phyloP scores from a whole-genome alignment of 2,329 filamentous ascomycete genomes.

The Pestalotiopsis sp. region DNA sequence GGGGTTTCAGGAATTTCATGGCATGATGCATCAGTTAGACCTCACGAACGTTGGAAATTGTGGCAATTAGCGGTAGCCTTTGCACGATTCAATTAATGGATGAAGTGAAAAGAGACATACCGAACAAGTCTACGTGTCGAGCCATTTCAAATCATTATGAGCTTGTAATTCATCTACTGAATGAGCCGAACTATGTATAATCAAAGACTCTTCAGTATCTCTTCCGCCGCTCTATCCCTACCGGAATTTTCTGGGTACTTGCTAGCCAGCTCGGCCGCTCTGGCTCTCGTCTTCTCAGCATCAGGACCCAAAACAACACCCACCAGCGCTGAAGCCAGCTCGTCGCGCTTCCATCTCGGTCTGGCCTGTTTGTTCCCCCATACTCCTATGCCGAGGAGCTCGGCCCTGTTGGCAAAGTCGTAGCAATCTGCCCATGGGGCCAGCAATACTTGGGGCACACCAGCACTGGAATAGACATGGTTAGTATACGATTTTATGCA shows the following conservation, averaged over 20 bases:
- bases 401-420: conserved; percentile 20
- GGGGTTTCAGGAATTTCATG: too few species aligned
- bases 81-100: too few species aligned
- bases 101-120: too few species aligned
- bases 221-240: not conserved
- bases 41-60: too few species aligned
- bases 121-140: too few species aligned
- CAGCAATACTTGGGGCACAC: conserved; percentile 20
- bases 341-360: not conserved
- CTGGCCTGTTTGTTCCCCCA: conserved; percentile 15
- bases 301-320: not conserved
- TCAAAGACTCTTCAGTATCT: not conserved
- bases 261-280: not conserved
- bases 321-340: conserved; percentile 1
- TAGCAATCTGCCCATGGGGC: conserved; percentile 23
- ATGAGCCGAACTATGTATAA: too few species aligned
- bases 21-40: too few species aligned
- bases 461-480: conserved; percentile 11
- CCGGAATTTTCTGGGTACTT: not conserved
- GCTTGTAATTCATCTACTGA: too few species aligned
- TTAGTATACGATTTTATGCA: not conserved
- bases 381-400: conserved; percentile 20
- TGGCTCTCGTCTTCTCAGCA: not conserved
- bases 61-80: too few species aligned
- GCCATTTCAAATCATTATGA: too few species aligned